A percentile compares a stretch with the other conserved stretches of the same genome.
Evolutionary conservation across 805 yeast genomes (phyloP).

Genomic region (Isabelozyma gotoi): DNA sequence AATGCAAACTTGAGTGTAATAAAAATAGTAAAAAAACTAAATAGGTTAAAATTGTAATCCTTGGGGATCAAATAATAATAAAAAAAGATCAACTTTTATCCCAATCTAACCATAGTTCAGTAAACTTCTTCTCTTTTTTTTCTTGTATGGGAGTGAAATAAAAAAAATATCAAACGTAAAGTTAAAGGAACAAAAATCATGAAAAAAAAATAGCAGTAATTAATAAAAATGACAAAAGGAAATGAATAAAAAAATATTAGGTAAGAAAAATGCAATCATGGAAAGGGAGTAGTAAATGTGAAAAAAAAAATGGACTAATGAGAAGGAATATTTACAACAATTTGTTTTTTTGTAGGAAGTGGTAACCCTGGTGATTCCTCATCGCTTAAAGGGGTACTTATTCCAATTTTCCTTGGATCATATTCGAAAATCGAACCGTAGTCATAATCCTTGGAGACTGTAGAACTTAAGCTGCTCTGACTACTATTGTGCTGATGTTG

Average conservation of each 20-base stretch:
- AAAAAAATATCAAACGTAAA: too few relatives aligned
- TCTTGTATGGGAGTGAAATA: not conserved
- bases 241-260: not conserved
- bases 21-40: too few relatives aligned
- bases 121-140: not conserved
- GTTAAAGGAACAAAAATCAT: not conserved
- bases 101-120: not conserved
- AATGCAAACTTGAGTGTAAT: not conserved
- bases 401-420: conserved; percentile 21
- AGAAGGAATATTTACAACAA: not conserved
- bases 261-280: not conserved
- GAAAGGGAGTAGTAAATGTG: not conserved
- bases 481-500: conserved; percentile 22
- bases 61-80: too few relatives aligned
- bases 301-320: not conserved
- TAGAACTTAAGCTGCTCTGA: conserved; percentile 26
- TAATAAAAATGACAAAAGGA: not conserved
- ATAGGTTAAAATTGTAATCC: too few relatives aligned
- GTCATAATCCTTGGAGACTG: conserved; percentile 15
- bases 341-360: not conserved
- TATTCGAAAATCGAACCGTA: conserved; percentile 18
- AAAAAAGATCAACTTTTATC: not conserved
- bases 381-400: conserved; percentile 34
- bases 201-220: too few relatives aligned
- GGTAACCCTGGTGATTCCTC: conserved; percentile 19